These are phyloP conservation scores for Aspergillus versicolor DNA, from an alignment of 2,329 filamentous ascomycete species.

Conservation along the genomic window DNA sequence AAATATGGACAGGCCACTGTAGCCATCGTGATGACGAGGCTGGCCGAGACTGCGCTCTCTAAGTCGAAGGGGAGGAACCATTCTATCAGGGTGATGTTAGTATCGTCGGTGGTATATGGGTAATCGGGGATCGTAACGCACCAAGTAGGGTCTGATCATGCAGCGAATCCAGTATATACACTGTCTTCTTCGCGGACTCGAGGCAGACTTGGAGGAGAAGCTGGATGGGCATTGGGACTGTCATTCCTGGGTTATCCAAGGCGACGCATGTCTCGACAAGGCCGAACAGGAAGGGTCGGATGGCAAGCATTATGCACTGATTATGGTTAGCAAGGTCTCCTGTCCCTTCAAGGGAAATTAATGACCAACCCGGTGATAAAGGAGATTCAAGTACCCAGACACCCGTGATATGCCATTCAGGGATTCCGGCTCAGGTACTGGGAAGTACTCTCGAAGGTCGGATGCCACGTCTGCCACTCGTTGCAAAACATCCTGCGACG, in stretches of 20 bases:
- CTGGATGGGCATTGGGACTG: constrained; percentile 3
- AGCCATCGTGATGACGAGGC: constrained; percentile 4
- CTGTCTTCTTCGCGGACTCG: constrained; percentile 4
- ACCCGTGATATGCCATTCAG: constrained; percentile 3
- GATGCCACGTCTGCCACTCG: constrained; percentile 3
- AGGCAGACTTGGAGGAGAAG: constrained; percentile 5
- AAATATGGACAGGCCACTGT: not conserved
- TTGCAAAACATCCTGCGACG: constrained; percentile 4
- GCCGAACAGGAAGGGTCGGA: constrained; percentile 3
- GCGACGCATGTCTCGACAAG: constrained; percentile 1
- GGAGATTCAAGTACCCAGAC: constrained; percentile 6
- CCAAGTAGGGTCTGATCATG: constrained; percentile 1
- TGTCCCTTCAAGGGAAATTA: too few species aligned
- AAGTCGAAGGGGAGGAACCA: constrained; percentile 8
- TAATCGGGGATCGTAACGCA: not conserved
- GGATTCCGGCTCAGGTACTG: constrained; percentile 2
- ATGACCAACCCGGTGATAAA: constrained; percentile 1
- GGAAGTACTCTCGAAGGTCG: constrained; percentile 2
- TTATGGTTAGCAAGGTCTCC: not conserved
- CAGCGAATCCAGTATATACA: constrained; percentile 1
- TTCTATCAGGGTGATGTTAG: not conserved
- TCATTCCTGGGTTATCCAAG: not conserved
- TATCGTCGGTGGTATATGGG: too few species aligned
- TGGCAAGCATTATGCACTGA: constrained; percentile 7
- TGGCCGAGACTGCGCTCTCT: constrained; percentile 3